These are phyloP conservation scores for Aspergillus cristatus DNA, from an alignment of 495 filamentous ascomycete species.

Conservation along the genomic window DNA sequence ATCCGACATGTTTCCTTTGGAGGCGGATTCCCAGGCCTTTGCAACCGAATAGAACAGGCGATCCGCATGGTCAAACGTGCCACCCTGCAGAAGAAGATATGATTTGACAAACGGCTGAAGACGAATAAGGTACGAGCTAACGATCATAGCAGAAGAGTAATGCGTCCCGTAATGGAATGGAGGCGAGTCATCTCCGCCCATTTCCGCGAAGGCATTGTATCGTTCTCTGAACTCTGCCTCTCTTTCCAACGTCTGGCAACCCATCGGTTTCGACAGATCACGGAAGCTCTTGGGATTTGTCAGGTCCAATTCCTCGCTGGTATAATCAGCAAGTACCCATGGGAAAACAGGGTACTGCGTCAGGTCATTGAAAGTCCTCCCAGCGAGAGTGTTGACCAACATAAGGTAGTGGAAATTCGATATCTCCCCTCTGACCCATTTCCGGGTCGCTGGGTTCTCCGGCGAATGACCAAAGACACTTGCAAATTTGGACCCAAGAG, in stretches of 20 bases:
- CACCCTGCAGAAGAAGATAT: conserved; percentile 92
- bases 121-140: conserved; percentile 89
- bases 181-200: conserved; percentile 66
- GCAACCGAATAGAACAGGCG: conserved; percentile 89
- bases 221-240: conserved; percentile 70
- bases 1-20: conserved; percentile 81
- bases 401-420: conserved; percentile 99
- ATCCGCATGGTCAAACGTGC: conserved; percentile 93
- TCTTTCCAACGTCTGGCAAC: conserved; percentile 70
- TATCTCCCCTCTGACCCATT: conserved; percentile 89
- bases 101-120: conserved; percentile 94
- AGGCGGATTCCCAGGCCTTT: conserved; percentile 86
- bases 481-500: conserved; percentile 85
- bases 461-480: conserved; percentile 74
- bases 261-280: conserved; percentile 93
- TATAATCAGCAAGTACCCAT: conserved; percentile 94
- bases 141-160: conserved; percentile 98
- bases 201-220: conserved; percentile 83
- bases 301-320: conserved; percentile 87
- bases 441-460: conserved; percentile 74
- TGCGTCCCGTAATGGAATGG: conserved; percentile 98
- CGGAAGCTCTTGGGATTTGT: conserved; percentile 75
- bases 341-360: conserved; percentile 98
- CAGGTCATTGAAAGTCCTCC: conserved; percentile 93
- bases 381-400: conserved; percentile 95